Evolutionary conservation across 2,329 filamentous ascomycete genomes (phyloP).

Genomic region (Phymatotrichopsis omnivora): DNA sequence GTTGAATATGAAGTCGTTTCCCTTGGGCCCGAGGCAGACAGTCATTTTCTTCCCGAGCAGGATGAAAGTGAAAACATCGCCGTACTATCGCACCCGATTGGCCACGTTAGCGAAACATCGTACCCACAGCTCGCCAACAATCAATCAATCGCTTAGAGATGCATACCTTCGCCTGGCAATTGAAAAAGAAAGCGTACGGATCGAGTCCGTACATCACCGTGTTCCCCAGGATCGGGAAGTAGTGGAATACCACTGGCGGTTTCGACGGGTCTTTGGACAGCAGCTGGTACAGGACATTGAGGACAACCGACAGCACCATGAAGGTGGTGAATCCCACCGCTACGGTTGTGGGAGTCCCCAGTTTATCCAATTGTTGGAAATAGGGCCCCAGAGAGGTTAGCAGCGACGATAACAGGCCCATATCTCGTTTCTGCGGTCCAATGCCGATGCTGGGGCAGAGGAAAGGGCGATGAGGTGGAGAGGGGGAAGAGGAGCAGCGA

Average conservation of each 20-base stretch:
- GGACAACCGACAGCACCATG: constrained; percentile 49
- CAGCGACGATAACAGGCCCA: constrained; percentile 49
- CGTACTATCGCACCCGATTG: constrained; percentile 51
- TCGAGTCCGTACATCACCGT: constrained; percentile 93
- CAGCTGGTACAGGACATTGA: constrained; percentile 73
- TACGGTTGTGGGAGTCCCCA: constrained; percentile 43
- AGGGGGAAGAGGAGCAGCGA: neutral
- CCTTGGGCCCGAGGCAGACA: constrained; percentile 67
- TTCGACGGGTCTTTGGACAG: constrained; percentile 74
- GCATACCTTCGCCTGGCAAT: constrained; percentile 62
- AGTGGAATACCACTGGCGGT: constrained; percentile 71
- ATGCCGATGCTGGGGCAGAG: neutral
- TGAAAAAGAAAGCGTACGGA: constrained; percentile 73
- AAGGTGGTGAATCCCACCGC: constrained; percentile 39
- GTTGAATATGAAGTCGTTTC: constrained; percentile 87
- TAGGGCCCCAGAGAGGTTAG: constrained; percentile 43
- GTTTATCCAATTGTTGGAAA: constrained; percentile 38
- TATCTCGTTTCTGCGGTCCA: constrained; percentile 32
- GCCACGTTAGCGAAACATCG: too few relatives aligned
- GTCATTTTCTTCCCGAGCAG: constrained; percentile 84
- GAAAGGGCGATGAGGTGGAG: neutral
- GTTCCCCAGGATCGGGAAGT: constrained; percentile 75
- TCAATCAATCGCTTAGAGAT: neutral
- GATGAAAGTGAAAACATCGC: constrained; percentile 82
- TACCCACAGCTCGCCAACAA: constrained; percentile 4